Conservation (phyloP, 495 filamentous ascomycete genomes). For the Penicillium antarcticum region DNA sequence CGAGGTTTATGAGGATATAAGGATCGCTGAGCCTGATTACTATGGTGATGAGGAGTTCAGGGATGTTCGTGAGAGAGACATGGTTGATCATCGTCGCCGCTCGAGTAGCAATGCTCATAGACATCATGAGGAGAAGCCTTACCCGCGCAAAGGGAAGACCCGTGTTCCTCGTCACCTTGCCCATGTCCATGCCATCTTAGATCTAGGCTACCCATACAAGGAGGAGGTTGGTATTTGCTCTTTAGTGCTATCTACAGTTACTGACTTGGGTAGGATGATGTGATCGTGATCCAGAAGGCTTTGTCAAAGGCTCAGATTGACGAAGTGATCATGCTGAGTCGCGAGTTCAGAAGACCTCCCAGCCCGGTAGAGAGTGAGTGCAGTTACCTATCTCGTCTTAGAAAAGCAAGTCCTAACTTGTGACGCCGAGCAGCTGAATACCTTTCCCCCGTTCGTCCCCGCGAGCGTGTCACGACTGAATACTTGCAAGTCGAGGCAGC, state of each 20-base stretch:
- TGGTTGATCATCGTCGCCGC: constrained; percentile 37
- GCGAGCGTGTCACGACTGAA: constrained; percentile 28
- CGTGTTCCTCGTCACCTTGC: constrained; percentile 75
- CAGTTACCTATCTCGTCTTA: background rate
- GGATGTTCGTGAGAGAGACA: constrained; percentile 52
- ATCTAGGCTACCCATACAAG: constrained; percentile 79
- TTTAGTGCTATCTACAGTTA: background rate
- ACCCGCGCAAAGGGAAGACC: constrained; percentile 84
- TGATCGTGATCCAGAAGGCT: constrained; percentile 74
- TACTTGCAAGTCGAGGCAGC: constrained; percentile 24
- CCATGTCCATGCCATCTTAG: constrained; percentile 71
- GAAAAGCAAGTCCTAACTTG: background rate
- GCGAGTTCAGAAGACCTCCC: constrained; percentile 50
- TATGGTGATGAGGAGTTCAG: constrained; percentile 68
- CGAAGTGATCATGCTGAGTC: constrained; percentile 76
- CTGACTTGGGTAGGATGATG: constrained; percentile 55
- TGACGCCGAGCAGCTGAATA: constrained; percentile 21
- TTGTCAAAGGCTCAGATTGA: constrained; percentile 88
- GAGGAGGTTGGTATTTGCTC: constrained; percentile 61
- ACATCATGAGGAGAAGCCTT: constrained; percentile 48
- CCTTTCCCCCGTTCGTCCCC: constrained; percentile 26
- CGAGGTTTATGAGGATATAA: constrained; percentile 62
- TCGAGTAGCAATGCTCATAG: constrained; percentile 41
- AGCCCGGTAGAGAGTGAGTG: constrained; percentile 27
- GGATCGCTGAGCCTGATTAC: constrained; percentile 61